These are phyloP conservation scores for Tetrapisispora fleetii DNA, from an alignment of 805 yeast genomes.

Conservation along the genomic window DNA sequence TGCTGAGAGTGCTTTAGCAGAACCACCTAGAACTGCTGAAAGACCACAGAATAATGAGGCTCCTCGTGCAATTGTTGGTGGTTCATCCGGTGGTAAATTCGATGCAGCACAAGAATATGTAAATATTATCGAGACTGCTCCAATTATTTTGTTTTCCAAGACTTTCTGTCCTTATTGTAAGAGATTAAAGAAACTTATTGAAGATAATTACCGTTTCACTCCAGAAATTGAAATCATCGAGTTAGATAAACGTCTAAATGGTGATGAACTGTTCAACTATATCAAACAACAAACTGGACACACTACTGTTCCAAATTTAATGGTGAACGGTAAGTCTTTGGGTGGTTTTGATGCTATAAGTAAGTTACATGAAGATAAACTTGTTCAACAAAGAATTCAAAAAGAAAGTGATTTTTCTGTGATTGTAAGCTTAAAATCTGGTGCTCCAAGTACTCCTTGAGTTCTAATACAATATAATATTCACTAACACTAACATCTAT, in stretches of 20 bases:
- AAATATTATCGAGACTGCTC: conserved; percentile 49
- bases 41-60: conserved; percentile 3
- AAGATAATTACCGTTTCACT: conserved; percentile 47
- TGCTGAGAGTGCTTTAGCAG: neutral
- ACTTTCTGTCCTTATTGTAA: conserved; percentile 67
- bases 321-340: conserved; percentile 60
- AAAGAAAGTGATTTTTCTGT: conserved; percentile 19
- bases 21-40: neutral
- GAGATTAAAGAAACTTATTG: conserved; percentile 55
- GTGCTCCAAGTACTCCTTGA: neutral
- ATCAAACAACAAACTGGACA: conserved; percentile 65
- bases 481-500: neutral
- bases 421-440: conserved; percentile 7
- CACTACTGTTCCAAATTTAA: conserved; percentile 81
- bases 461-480: too few relatives aligned
- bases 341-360: conserved; percentile 87
- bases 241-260: conserved; percentile 70
- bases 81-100: conserved; percentile 23
- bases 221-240: conserved; percentile 74
- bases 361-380: conserved; percentile 47
- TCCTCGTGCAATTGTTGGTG: conserved; percentile 7
- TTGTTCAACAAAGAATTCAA: conserved; percentile 40
- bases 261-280: conserved; percentile 63
- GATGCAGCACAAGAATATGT: conserved; percentile 46
- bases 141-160: conserved; percentile 51